Percentiles rank a stretch among this genome's conserved stretches.
Conservation (phyloP, 1,139 yeast genomes). For the Maudiozyma humilis region DNA sequence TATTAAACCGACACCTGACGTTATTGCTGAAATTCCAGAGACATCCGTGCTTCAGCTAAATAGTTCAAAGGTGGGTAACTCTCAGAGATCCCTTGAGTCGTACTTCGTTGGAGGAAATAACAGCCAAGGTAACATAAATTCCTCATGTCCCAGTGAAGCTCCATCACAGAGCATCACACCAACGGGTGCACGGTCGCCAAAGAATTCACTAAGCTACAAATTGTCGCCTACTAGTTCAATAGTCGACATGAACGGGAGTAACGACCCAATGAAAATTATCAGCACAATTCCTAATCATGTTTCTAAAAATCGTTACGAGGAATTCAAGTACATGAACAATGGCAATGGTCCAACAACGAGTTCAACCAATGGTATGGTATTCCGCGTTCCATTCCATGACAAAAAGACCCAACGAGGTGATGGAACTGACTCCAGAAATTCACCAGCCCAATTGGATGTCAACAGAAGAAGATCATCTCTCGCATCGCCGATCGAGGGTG, state of each 20-base stretch:
- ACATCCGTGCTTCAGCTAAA: neutral
- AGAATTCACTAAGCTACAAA: neutral
- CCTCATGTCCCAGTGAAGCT: neutral
- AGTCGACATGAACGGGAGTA: neutral
- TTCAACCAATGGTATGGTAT: slow-evolving; percentile 33
- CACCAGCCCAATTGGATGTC: slow-evolving; percentile 4
- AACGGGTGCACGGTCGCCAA: neutral
- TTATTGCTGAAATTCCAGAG: neutral
- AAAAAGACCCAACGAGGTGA: slow-evolving; percentile 3
- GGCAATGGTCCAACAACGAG: slow-evolving; percentile 18
- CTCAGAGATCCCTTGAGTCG: slow-evolving; percentile 3
- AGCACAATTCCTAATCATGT: neutral
- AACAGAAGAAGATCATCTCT: slow-evolving; percentile 22
- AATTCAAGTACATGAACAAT: slow-evolving; percentile 1
- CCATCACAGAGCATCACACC: neutral
- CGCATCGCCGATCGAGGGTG: slow-evolving; percentile 11
- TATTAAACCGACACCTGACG: slow-evolving; percentile 7
- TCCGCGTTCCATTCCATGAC: slow-evolving; percentile 62
- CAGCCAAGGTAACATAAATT: neutral
- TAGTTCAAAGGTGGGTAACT: neutral
- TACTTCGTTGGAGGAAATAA: neutral
- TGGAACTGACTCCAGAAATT: slow-evolving; percentile 2
- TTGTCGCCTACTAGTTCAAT: slow-evolving; percentile 6
- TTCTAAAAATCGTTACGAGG: slow-evolving; percentile 3
- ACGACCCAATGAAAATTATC: neutral